Conservation (phyloP, 2,329 filamentous ascomycete genomes). For the Cytospora piceicola region DNA sequence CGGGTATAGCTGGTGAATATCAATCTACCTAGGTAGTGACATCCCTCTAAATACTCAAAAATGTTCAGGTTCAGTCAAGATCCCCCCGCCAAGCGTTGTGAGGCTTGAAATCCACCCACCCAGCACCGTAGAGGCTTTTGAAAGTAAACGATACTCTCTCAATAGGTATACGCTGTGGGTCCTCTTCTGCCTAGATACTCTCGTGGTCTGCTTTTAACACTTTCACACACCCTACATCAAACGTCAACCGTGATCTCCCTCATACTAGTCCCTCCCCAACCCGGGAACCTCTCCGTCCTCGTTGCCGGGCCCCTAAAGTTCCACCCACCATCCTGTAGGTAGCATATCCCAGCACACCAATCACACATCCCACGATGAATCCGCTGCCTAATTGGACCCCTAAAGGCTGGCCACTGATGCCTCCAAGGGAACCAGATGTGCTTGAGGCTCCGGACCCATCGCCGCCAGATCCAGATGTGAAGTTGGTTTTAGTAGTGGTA, state of each 20-base stretch:
- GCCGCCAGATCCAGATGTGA: background rate
- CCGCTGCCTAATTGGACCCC: constrained; percentile 25
- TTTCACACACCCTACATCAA: background rate
- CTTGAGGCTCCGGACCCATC: background rate
- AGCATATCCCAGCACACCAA: constrained; percentile 19
- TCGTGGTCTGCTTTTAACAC: too few species aligned
- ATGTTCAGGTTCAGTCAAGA: too few species aligned
- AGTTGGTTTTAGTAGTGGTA: background rate
- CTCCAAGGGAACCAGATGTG: background rate
- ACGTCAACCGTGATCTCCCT: background rate
- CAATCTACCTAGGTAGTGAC: too few species aligned
- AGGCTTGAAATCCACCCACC: too few species aligned
- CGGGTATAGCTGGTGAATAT: too few species aligned
- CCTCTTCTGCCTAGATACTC: too few species aligned
- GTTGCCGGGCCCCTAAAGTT: background rate
- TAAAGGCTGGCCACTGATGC: constrained; percentile 16
- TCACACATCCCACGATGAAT: constrained; percentile 27
- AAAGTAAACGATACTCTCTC: too few species aligned
- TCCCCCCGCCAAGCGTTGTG: too few species aligned
- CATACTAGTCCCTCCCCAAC: background rate
- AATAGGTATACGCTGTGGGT: too few species aligned
- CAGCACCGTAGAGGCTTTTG: too few species aligned
- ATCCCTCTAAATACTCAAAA: too few species aligned
- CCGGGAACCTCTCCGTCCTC: background rate
- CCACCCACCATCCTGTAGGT: background rate